Evolutionary conservation across 1,284 basidiomycete genomes (phyloP).

Genomic region (Fistulinella cinereoalba): DNA sequence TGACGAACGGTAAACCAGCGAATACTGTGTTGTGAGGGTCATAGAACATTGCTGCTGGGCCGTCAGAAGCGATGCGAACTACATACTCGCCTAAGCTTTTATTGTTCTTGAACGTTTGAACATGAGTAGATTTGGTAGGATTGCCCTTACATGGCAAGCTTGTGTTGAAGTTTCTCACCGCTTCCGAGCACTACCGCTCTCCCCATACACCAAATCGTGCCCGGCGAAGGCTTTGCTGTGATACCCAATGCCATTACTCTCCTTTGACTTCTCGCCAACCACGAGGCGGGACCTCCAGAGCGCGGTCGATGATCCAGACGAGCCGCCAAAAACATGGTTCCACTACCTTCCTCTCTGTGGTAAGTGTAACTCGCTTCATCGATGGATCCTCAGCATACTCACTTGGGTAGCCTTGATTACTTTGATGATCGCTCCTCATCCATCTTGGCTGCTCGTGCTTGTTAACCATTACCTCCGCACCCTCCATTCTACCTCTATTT

Average conservation of each 20-base stretch:
- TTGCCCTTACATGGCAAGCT: too few relatives aligned
- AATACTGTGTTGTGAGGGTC: too few relatives aligned
- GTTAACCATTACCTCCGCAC: slow-evolving; percentile 62
- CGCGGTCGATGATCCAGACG: slow-evolving; percentile 30
- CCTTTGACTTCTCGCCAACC: slow-evolving; percentile 23
- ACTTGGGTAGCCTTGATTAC: slow-evolving; percentile 48
- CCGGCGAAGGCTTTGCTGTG: not conserved
- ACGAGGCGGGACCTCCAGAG: slow-evolving; percentile 8
- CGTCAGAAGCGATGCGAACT: too few relatives aligned
- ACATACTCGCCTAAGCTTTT: too few relatives aligned
- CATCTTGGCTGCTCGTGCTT: slow-evolving; percentile 64
- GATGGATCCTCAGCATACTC: slow-evolving; percentile 6
- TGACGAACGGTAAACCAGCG: too few relatives aligned
- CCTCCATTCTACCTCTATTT: slow-evolving; percentile 44
- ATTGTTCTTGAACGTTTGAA: too few relatives aligned
- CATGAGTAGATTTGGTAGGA: too few relatives aligned
- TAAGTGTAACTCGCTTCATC: slow-evolving; percentile 31
- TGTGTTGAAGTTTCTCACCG: too few relatives aligned
- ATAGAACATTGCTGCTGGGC: too few relatives aligned
- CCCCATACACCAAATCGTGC: not conserved
- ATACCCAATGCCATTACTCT: slow-evolving; percentile 30
- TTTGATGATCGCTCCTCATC: slow-evolving; percentile 67
- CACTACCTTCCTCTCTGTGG: slow-evolving; percentile 56
- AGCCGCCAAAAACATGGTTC: slow-evolving; percentile 48
- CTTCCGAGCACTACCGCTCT: not conserved